Evolutionary conservation across 768 basidiomycete genomes (phyloP).

Genomic region (Daedalea quercina): DNA sequence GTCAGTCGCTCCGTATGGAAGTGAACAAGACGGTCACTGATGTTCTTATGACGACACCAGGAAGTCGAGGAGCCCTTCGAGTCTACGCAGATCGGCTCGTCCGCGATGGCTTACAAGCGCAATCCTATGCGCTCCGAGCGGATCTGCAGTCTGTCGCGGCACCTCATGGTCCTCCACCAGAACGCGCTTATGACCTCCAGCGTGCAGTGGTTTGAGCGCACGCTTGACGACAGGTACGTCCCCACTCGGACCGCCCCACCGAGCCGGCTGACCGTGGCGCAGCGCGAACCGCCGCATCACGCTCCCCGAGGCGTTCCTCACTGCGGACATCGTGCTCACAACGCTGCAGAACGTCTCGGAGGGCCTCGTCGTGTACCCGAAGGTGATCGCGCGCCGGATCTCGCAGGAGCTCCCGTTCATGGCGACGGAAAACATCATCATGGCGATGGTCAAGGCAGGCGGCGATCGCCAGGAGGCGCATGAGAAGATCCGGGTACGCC

Average conservation of each 20-base stretch:
- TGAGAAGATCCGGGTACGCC: slow-evolving; percentile 80
- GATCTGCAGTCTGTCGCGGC: slow-evolving; percentile 92
- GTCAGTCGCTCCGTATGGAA: slow-evolving; percentile 26
- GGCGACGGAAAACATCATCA: slow-evolving; percentile 99
- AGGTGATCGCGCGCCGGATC: slow-evolving; percentile 89
- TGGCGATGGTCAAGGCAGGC: slow-evolving; percentile 93
- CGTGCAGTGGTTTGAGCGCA: slow-evolving; percentile 98
- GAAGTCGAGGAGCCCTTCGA: slow-evolving; percentile 99
- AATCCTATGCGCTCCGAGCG: slow-evolving; percentile 99
- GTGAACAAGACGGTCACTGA: too few relatives aligned
- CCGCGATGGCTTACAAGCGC: slow-evolving; percentile 98
- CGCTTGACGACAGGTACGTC: slow-evolving; percentile 84
- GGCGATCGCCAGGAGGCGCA: slow-evolving; percentile 97
- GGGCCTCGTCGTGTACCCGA: slow-evolving; percentile 98
- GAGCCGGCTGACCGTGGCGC: background rate
- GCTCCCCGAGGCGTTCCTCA: slow-evolving; percentile 94
- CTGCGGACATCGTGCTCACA: slow-evolving; percentile 92
- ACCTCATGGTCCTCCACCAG: slow-evolving; percentile 93
- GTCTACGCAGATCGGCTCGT: slow-evolving; percentile 95
- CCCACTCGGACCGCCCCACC: background rate
- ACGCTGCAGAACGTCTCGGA: slow-evolving; percentile 96
- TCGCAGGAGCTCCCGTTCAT: slow-evolving; percentile 96
- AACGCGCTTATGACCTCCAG: slow-evolving; percentile 93
- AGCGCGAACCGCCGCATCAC: slow-evolving; percentile 97
- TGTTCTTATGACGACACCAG: slow-evolving; percentile 26